Evolutionary conservation across 1,284 basidiomycete genomes (phyloP).

Genomic region (Boletus smithii): DNA sequence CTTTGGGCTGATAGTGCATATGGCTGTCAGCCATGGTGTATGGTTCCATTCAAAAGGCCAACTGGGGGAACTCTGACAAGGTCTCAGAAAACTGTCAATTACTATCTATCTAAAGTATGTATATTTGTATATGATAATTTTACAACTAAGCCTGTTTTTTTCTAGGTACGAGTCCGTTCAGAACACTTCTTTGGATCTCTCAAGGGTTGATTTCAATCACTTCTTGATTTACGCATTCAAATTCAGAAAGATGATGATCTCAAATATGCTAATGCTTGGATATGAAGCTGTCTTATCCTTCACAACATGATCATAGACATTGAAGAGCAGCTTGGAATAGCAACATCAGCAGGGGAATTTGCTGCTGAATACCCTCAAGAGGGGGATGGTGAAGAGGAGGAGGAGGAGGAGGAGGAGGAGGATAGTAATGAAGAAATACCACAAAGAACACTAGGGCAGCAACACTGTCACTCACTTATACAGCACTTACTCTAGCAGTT

Average conservation of each 20-base stretch:
- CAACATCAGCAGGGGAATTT: neutral
- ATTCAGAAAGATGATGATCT: constrained; percentile 6
- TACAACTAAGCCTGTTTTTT: neutral
- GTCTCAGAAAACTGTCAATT: constrained; percentile 10
- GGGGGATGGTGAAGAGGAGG: neutral
- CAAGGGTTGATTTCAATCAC: constrained; percentile 16
- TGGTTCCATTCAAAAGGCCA: constrained; percentile 17
- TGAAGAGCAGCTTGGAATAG: constrained; percentile 11
- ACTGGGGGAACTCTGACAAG: neutral
- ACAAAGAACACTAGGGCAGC: neutral
- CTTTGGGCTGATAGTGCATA: constrained; percentile 18
- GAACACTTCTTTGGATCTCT: constrained; percentile 17
- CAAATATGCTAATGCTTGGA: constrained; percentile 7
- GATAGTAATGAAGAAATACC: neutral
- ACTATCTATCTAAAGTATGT: constrained; percentile 6
- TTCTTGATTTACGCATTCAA: constrained; percentile 7
- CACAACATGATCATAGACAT: constrained; percentile 18
- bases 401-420: too few relatives aligned
- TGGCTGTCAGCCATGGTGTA: constrained; percentile 7
- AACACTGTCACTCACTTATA: neutral
- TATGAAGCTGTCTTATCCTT: constrained; percentile 4
- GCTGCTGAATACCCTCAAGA: neutral
- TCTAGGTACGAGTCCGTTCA: constrained; percentile 7
- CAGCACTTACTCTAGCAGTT: neutral
- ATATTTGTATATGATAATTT: neutral